A percentile compares a stretch with the other conserved stretches of the same genome.
Conservation (phyloP, 352 stramenopile species). For the Aphanomyces cochlioides region DNA sequence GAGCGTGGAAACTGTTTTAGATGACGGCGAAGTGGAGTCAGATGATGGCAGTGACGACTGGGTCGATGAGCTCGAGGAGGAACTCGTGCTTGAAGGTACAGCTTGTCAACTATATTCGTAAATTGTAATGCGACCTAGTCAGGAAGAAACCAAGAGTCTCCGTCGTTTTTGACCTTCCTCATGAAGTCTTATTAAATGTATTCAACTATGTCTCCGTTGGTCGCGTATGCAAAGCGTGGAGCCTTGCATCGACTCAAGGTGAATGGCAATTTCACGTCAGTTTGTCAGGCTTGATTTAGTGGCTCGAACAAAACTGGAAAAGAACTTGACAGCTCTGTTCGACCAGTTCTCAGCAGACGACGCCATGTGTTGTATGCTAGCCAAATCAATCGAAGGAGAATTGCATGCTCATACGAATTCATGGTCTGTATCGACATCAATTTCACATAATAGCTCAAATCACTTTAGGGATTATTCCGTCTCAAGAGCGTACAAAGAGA, state of each 20-base stretch:
- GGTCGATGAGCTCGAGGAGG: constrained; percentile 65
- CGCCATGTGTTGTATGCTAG: neutral
- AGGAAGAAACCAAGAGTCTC: constrained; percentile 11
- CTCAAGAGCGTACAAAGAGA: constrained; percentile 74
- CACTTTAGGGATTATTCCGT: constrained; percentile 47
- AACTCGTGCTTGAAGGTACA: constrained; percentile 45
- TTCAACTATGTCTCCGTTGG: constrained; percentile 66
- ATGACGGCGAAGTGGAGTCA: constrained; percentile 4
- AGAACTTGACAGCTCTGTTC: constrained; percentile 53
- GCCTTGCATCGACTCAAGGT: constrained; percentile 60
- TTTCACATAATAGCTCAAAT: neutral
- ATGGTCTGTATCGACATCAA: constrained; percentile 2
- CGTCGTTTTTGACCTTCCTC: constrained; percentile 50
- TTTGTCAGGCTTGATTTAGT: constrained; percentile 35
- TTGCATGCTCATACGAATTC: constrained; percentile 18
- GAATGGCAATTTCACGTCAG: constrained; percentile 18
- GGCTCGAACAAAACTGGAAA: constrained; percentile 56
- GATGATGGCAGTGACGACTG: constrained; percentile 56
- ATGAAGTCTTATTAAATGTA: constrained; percentile 69
- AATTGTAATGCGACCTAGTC: neutral
- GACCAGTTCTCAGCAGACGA: constrained; percentile 44
- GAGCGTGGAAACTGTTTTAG: too few relatives aligned
- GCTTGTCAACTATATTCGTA: too few relatives aligned
- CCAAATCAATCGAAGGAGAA: constrained; percentile 13
- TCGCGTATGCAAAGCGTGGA: constrained; percentile 78